Conservation (phyloP, 2,329 filamentous ascomycete species). For the Sphaceloma murrayae region DNA sequence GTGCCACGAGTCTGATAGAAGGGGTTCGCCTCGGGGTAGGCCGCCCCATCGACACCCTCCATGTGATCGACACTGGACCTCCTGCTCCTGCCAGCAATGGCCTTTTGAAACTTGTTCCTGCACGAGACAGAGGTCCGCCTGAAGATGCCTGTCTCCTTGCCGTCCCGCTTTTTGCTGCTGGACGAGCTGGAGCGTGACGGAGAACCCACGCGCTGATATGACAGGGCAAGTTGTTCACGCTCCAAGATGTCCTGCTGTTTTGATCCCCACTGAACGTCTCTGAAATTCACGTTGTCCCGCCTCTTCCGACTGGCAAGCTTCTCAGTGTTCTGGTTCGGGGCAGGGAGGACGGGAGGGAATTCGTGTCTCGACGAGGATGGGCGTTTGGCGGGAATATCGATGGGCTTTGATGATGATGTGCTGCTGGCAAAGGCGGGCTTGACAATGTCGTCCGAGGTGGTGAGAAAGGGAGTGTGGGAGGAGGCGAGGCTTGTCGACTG, state of each 20-base stretch:
- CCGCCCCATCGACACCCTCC: slow-evolving; percentile 19
- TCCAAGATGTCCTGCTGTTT: slow-evolving; percentile 14
- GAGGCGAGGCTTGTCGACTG: slow-evolving; percentile 6
- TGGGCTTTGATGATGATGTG: slow-evolving; percentile 4
- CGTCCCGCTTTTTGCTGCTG: slow-evolving; percentile 18
- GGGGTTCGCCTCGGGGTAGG: slow-evolving; percentile 12
- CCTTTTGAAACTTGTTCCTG: slow-evolving; percentile 17
- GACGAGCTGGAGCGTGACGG: slow-evolving; percentile 16
- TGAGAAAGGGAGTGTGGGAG: slow-evolving; percentile 1
- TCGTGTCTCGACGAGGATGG: slow-evolving; percentile 13
- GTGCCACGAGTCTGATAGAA: slow-evolving; percentile 14
- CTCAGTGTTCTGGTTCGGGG: slow-evolving; percentile 8
- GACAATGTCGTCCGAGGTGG: not conserved
- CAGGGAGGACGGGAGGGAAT: slow-evolving; percentile 2
- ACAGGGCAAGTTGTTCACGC: slow-evolving; percentile 12
- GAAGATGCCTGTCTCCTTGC: slow-evolving; percentile 20
- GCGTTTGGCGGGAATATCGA: slow-evolving; percentile 14
- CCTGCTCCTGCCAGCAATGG: slow-evolving; percentile 16
- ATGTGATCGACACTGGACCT: slow-evolving; percentile 18
- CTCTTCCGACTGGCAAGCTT: slow-evolving; percentile 14
- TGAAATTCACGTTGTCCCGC: slow-evolving; percentile 13
- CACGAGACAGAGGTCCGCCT: slow-evolving; percentile 19
- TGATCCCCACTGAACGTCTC: slow-evolving; percentile 13
- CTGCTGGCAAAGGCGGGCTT: not conserved
- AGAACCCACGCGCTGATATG: slow-evolving; percentile 16